Conservation (phyloP, 345 rosid species). For the Lepidium aucheri region DNA sequence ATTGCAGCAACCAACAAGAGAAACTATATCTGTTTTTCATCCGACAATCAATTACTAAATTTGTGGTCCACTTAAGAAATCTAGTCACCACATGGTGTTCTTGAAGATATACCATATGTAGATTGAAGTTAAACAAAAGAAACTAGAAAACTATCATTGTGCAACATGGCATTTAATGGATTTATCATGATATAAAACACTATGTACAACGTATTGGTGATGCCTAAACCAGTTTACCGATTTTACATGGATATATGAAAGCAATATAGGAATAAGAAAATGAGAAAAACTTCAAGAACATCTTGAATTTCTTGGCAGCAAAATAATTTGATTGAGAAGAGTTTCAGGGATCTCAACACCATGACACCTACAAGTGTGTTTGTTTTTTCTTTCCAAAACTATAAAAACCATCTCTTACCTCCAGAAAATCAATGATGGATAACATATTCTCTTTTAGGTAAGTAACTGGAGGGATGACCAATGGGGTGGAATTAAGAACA, state of each 20-base stretch:
- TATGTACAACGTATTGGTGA: constrained; percentile 3
- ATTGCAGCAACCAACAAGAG: background rate
- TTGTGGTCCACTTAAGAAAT: background rate
- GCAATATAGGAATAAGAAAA: constrained; percentile 3
- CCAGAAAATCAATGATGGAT: constrained; percentile 48
- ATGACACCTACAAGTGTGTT: background rate
- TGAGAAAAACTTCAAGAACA: background rate
- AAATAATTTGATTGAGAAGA: background rate
- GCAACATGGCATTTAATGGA: background rate
- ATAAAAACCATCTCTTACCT: constrained; percentile 41
- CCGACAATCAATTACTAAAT: background rate
- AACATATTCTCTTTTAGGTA: constrained; percentile 40
- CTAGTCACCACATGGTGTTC: background rate
- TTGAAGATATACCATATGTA: no score
- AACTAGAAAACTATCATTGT: constrained; percentile 12
- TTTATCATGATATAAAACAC: background rate
- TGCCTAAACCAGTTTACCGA: background rate
- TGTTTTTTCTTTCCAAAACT: background rate
- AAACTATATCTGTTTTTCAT: background rate
- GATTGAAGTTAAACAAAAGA: background rate
- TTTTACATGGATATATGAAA: background rate
- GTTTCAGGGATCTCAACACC: constrained; percentile 1
- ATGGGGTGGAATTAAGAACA: constrained; percentile 53
- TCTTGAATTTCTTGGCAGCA: background rate
- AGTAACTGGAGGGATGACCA: constrained; percentile 60